Evolutionary conservation across 1,284 basidiomycete genomes (phyloP).

Genomic region (Trichosporon ovoides): DNA sequence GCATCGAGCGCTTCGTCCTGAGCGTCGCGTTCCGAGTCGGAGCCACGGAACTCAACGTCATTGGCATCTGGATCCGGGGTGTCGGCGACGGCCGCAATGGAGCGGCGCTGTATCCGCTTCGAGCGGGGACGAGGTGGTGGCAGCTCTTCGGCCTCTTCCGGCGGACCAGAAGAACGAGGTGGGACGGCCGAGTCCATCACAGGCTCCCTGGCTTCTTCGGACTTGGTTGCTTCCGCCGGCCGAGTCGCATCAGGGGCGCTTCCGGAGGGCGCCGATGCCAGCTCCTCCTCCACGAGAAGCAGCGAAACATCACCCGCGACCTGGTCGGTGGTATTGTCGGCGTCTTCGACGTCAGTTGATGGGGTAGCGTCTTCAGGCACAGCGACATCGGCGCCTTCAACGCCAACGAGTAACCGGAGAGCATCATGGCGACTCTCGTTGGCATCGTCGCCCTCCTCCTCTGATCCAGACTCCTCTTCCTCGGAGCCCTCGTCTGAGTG

Average conservation of each 20-base stretch:
- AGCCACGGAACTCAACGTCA: constrained; percentile 42
- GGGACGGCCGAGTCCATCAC: too few species aligned
- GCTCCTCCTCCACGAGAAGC: too few species aligned
- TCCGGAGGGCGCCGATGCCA: too few species aligned
- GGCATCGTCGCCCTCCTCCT: neutral
- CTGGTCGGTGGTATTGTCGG: neutral
- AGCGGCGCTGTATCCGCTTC: constrained; percentile 23
- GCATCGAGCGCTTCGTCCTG: constrained; percentile 46
- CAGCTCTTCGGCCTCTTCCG: neutral
- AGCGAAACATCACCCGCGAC: too few species aligned
- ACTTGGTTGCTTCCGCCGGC: too few species aligned
- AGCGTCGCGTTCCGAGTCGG: constrained; percentile 28
- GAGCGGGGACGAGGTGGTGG: constrained; percentile 16
- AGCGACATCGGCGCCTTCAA: neutral
- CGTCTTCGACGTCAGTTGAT: neutral
- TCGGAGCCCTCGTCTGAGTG: constrained; percentile 23
- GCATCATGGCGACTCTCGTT: neutral
- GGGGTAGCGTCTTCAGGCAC: neutral
- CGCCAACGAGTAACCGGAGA: neutral
- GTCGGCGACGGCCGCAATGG: constrained; percentile 16
- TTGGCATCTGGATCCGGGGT: constrained; percentile 43
- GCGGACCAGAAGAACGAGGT: too few species aligned
- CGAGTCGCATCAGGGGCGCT: too few species aligned
- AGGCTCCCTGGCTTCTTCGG: too few species aligned
- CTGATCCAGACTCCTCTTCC: neutral